Percentiles rank a stretch among this genome's conserved stretches.
Evolutionary conservation across 2,329 filamentous ascomycete species (phyloP).

Genomic region (Rhynchosporium agropyri): DNA sequence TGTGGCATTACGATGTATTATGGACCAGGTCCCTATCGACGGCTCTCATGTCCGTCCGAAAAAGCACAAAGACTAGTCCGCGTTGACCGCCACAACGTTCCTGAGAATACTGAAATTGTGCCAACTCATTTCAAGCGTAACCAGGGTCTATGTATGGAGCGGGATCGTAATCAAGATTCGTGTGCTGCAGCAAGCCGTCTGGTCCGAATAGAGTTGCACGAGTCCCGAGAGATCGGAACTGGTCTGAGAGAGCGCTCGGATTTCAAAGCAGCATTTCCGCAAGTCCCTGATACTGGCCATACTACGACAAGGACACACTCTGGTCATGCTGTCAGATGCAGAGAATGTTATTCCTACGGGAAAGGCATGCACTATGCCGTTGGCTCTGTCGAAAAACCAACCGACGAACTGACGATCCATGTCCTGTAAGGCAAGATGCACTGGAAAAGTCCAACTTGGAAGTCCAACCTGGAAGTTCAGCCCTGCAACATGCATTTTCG

Average conservation of each 20-base stretch:
- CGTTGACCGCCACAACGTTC: neutral
- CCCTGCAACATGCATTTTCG: neutral
- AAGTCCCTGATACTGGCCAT: neutral
- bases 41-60: neutral
- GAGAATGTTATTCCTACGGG: neutral
- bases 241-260: neutral
- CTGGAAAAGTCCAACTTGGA: neutral
- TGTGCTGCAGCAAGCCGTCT: constrained; percentile 19
- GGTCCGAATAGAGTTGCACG: neutral
- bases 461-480: neutral
- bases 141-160: constrained; percentile 3
- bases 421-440: neutral
- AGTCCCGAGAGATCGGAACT: constrained; percentile 19
- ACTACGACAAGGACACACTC: neutral
- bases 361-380: neutral
- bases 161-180: constrained; percentile 14
- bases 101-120: neutral
- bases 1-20: constrained; percentile 35
- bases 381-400: neutral
- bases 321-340: neutral
- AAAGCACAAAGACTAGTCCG: constrained; percentile 10
- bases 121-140: neutral
- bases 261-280: neutral
- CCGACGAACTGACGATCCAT: neutral
- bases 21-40: constrained; percentile 29